Evolutionary conservation across 495 filamentous ascomycete genomes (phyloP).

Genomic region (Podospora sp.): DNA sequence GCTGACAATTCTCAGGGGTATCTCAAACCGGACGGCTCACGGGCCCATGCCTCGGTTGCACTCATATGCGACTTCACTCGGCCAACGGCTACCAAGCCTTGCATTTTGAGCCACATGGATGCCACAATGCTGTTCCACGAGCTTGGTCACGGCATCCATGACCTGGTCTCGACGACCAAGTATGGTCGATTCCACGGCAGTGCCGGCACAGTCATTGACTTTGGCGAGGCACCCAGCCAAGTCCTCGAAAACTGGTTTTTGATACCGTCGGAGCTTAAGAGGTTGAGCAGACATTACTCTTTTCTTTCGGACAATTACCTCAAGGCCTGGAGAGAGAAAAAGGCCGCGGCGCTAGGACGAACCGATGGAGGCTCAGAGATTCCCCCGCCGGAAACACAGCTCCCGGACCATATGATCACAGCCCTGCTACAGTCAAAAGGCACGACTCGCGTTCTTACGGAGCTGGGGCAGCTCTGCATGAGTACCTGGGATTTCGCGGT

Average conservation of each 20-base stretch:
- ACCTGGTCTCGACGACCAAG: conserved; percentile 4
- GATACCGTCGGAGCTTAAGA: conserved; percentile 66
- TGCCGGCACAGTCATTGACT: conserved; percentile 66
- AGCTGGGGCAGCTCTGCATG: conserved; percentile 59
- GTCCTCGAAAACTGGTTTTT: conserved; percentile 83
- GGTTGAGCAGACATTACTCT: conserved; percentile 62
- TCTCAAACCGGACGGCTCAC: neutral
- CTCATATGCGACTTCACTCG: neutral
- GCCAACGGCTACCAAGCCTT: neutral
- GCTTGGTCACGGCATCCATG: conserved; percentile 9
- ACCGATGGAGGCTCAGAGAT: neutral
- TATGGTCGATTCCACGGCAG: conserved; percentile 65
- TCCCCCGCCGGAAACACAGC: neutral
- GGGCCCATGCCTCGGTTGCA: neutral
- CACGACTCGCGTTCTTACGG: conserved; percentile 50
- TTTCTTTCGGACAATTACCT: conserved; percentile 11
- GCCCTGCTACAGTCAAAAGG: neutral
- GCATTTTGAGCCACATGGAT: neutral
- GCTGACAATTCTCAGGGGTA: neutral
- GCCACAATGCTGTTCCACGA: conserved; percentile 3
- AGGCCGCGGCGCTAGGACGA: neutral
- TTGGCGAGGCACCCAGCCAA: conserved; percentile 71
- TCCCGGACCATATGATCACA: conserved; percentile 2
- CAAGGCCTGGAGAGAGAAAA: conserved; percentile 9
- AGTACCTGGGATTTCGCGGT: neutral